Evolutionary conservation across 2,329 filamentous ascomycete genomes (phyloP).

Genomic region (Alternaria hordeiaustralica): DNA sequence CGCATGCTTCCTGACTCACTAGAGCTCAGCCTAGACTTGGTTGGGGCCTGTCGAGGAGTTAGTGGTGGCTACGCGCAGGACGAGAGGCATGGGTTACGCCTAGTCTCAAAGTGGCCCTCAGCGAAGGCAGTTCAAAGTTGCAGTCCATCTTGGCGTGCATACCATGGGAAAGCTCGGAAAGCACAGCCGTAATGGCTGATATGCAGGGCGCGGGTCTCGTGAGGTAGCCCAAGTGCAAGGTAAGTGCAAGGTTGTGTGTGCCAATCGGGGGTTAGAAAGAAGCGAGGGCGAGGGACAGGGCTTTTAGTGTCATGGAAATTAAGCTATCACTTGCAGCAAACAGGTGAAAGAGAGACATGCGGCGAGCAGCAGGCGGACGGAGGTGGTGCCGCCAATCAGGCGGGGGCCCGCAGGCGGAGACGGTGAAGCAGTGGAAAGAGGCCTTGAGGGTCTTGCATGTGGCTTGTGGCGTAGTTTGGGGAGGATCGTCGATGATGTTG

Average conservation of each 20-base stretch:
- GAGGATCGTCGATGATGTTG: constrained; percentile 7
- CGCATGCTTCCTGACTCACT: constrained; percentile 6
- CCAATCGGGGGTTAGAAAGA: constrained; percentile 3
- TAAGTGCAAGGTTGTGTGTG: background rate
- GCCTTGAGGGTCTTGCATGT: constrained; percentile 4
- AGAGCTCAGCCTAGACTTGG: constrained; percentile 16
- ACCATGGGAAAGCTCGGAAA: background rate
- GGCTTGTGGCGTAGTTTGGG: constrained; percentile 8
- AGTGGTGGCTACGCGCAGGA: constrained; percentile 9
- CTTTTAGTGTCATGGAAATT: background rate
- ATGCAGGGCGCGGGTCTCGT: constrained; percentile 12
- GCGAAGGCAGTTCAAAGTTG: constrained; percentile 30
- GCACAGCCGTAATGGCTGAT: constrained; percentile 2
- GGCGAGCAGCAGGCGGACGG: background rate
- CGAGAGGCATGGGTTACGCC: constrained; percentile 18
- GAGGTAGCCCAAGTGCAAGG: constrained; percentile 1
- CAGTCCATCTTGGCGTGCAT: constrained; percentile 22
- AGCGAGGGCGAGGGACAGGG: constrained; percentile 1
- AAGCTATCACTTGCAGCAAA: constrained; percentile 1
- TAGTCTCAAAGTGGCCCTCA: constrained; percentile 27
- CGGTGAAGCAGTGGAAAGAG: background rate
- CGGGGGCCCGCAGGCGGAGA: background rate
- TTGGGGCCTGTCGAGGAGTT: constrained; percentile 21
- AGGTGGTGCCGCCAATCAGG: constrained; percentile 13
- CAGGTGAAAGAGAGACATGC: background rate